phyloP scores from a whole-genome alignment of 1,284 basidiomycete genomes.

The Heterobasidion annosum region DNA sequence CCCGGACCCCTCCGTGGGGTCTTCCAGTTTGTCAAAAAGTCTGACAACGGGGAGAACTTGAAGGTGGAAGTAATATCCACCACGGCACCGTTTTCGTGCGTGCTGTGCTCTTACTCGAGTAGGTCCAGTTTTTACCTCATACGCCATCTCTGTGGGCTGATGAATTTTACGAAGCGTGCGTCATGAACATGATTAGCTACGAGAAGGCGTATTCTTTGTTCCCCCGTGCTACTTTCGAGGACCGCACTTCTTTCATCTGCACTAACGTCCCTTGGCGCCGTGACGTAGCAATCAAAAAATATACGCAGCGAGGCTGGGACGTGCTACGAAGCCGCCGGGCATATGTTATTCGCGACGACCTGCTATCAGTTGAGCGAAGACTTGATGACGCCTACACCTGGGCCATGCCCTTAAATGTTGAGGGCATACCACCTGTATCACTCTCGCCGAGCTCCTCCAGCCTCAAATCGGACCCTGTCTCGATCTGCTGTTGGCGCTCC shows the following conservation, averaged over 20 bases:
- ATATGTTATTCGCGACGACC: too few species aligned
- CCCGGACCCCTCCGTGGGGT: not conserved
- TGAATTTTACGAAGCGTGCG: not conserved
- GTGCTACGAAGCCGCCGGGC: not conserved
- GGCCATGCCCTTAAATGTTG: not conserved
- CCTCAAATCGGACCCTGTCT: not conserved
- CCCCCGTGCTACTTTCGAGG: not conserved
- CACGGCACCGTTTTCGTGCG: not conserved
- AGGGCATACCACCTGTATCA: not conserved
- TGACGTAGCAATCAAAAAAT: conserved; percentile 5
- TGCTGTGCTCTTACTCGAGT: not conserved
- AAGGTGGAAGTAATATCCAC: not conserved
- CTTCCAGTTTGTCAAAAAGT: not conserved
- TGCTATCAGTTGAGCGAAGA: not conserved
- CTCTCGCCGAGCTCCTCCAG: too few species aligned
- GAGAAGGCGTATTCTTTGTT: not conserved
- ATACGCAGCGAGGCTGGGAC: not conserved
- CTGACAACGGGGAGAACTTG: not conserved
- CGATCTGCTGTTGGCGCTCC: not conserved
- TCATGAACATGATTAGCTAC: conserved; percentile 1
- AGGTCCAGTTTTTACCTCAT: not conserved
- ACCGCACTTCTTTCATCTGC: not conserved
- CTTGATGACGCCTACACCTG: not conserved
- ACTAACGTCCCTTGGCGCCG: conserved; percentile 1
- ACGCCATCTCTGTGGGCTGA: not conserved